These are phyloP conservation scores for Meripilus lineatus DNA, from an alignment of 1,284 basidiomycete species.

Conservation along the genomic window DNA sequence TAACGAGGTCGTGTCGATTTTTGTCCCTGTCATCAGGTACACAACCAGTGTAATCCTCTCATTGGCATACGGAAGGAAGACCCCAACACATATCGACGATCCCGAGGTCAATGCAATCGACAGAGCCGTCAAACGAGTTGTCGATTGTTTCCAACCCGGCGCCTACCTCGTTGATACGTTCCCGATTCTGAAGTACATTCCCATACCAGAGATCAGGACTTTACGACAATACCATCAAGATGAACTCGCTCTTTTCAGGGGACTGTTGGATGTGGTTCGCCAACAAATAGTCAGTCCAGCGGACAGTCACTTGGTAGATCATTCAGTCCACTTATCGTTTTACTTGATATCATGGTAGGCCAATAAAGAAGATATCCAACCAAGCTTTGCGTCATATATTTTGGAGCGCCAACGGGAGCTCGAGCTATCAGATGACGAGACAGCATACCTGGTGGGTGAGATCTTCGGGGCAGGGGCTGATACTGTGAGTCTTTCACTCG, in stretches of 20 bases:
- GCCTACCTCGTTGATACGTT: conserved; percentile 54
- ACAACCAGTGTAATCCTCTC: conserved; percentile 60
- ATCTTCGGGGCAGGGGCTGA: conserved; percentile 65
- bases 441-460: conserved; percentile 54
- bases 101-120: conserved; percentile 52
- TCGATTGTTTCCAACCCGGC: conserved; percentile 48
- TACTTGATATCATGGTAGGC: too few species aligned
- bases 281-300: conserved; percentile 39
- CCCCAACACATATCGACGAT: conserved; percentile 45
- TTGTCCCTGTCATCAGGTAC: conserved; percentile 36
- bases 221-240: conserved; percentile 49
- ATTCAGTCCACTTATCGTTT: too few species aligned
- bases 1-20: neutral
- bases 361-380: conserved; percentile 30
- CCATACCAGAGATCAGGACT: conserved; percentile 47
- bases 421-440: conserved; percentile 47
- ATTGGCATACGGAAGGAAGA: conserved; percentile 59
- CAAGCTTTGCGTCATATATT: conserved; percentile 53
- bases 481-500: conserved; percentile 31
- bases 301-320: too few species aligned
- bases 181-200: conserved; percentile 51
- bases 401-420: conserved; percentile 48
- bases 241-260: conserved; percentile 51
- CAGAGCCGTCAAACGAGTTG: conserved; percentile 41
- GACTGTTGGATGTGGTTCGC: conserved; percentile 41